phyloP scores from a whole-genome alignment of 1,284 basidiomycete genomes.

The Sanghuangporus weigelae region DNA sequence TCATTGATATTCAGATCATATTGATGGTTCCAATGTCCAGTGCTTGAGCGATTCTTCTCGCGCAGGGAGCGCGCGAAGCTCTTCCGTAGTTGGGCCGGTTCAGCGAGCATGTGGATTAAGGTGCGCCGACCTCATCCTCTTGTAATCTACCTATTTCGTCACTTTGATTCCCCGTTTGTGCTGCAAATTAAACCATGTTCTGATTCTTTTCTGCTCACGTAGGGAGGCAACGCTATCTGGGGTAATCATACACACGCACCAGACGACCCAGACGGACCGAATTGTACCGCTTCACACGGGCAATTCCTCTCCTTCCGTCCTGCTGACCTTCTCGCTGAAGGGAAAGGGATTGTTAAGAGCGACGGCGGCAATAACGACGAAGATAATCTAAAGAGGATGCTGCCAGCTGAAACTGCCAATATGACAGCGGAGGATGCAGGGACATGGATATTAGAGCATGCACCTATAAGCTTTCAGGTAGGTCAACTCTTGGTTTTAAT shows the following conservation, averaged over 20 bases:
- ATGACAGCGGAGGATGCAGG: constrained; percentile 79
- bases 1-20: background rate
- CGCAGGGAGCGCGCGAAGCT: constrained; percentile 84
- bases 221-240: constrained; percentile 92
- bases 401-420: constrained; percentile 41
- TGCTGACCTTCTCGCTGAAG: constrained; percentile 19
- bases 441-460: constrained; percentile 81
- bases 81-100: constrained; percentile 94
- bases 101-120: constrained; percentile 92
- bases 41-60: constrained; percentile 85
- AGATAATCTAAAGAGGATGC: constrained; percentile 27
- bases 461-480: constrained; percentile 80
- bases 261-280: constrained; percentile 57
- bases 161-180: too few relatives aligned
- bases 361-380: background rate
- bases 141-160: too few relatives aligned
- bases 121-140: constrained; percentile 29
- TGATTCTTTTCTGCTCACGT: background rate
- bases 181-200: background rate
- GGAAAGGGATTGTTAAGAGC: background rate
- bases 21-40: constrained; percentile 31
- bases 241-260: constrained; percentile 71
- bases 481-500: constrained; percentile 10
- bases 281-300: constrained; percentile 68
- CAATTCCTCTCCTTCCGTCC: constrained; percentile 79